Percentiles rank a stretch among this genome's conserved stretches.
These are phyloP conservation scores for Kernera saxatilis DNA, from an alignment of 345 rosid genomes.

Conservation along the genomic window DNA sequence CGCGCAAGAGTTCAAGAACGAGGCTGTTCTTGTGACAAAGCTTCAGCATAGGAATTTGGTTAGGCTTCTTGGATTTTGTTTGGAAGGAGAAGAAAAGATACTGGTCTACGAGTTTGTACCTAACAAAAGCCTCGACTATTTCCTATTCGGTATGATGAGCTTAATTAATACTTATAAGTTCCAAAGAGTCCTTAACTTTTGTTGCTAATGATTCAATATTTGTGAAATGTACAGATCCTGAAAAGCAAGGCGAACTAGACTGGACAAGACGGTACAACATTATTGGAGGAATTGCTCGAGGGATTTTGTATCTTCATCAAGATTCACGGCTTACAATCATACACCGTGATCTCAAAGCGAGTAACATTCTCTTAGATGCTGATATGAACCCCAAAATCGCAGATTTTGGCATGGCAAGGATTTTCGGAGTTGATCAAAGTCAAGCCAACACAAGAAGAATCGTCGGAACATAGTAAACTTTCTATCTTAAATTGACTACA, in stretches of 20 bases:
- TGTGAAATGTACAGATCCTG: background rate
- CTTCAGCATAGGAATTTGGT: background rate
- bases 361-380: background rate
- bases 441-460: constrained; percentile 3
- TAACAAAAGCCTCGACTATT: background rate
- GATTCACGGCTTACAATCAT: background rate
- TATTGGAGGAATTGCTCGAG: background rate
- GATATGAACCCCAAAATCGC: background rate
- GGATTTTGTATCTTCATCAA: background rate
- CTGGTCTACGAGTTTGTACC: background rate
- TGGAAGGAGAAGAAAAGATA: constrained; percentile 4
- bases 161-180: background rate
- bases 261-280: background rate
- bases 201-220: background rate
- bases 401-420: background rate
- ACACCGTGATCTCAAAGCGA: background rate
- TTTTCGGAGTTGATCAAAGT: background rate
- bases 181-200: background rate
- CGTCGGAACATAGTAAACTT: constrained; percentile 6
- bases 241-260: background rate
- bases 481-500: background rate
- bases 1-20: constrained; percentile 12
- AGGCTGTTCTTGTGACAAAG: constrained; percentile 18
- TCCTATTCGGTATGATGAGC: background rate
- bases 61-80: background rate